Base-by-base conservation (phyloP, 2,329 filamentous ascomycete genomes). In the Drechmeria coniospora region DNA sequence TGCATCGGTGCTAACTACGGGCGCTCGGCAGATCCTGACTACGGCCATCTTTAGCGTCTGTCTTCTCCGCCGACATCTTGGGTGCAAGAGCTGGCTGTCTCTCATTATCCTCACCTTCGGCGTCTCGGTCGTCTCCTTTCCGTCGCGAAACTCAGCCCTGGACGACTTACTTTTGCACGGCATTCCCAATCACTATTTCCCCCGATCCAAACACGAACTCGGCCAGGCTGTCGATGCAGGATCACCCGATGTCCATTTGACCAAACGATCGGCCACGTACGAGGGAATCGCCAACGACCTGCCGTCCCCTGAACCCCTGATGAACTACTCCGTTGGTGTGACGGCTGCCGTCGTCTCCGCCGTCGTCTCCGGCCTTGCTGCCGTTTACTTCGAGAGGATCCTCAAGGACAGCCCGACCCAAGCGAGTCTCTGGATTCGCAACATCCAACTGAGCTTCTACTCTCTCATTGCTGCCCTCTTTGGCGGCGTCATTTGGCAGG, bases 391-490 rank as follows among this genome's bases (percentile, higher is more conserved):
- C 38, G 81, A 95, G 51, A 94, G 92, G 54, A 74, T 94, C 3
- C 62, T 95, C 30, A 93, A 92, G 50, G 79, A 93, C 38, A 79
- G 79, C n/a, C 65, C 70, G 0, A 65, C 67, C 2, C 67, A 74
- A 26, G 76, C 76, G 5, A 87, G 82, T 1, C 65, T 95, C 10
- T 98, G 90, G 90, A 76, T 90, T 23, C 76, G 90, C 35, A 98
- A 95, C 49, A 79, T 94, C 25, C 90, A 98, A 51, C 61, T 98
- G 15, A 86, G 84, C 1, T 81, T 94, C 46, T 98, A 93, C 57
- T 93, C 86, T 1, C 62, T 95, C 2, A 87, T 94, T 42, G 83
- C 87, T 0, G 80, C 86, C 1, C 62, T 94, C 1, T 73, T 95
- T 32, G 65, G 92, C 28, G 90, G 87, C 2, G 77, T 95, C 5